Percentiles rank a stretch among this genome's conserved stretches.
Conservation (phyloP, 148 eudicot genomes). For the Arbutus unedo region DNA sequence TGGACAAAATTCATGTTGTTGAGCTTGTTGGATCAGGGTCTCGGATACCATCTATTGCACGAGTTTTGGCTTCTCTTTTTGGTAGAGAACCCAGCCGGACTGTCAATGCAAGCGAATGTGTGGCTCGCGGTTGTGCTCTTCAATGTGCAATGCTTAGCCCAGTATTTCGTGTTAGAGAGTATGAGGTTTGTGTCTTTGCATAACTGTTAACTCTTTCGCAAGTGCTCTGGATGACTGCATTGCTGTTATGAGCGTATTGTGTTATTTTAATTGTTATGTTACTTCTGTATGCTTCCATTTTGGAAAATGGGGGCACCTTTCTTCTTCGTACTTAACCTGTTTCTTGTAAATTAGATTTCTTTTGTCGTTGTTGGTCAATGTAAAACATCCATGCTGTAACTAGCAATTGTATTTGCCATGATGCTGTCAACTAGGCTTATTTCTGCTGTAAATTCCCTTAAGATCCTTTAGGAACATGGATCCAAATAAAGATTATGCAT, state of each 20-base stretch:
- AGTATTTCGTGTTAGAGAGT: constrained; percentile 71
- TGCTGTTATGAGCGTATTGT: neutral
- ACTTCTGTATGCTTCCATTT: neutral
- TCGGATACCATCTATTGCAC: constrained; percentile 74
- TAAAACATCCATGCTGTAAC: neutral
- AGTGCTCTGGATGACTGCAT: neutral
- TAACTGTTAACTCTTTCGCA: constrained; percentile 1
- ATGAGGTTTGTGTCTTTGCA: constrained; percentile 61
- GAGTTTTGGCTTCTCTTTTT: constrained; percentile 48
- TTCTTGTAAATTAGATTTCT: neutral
- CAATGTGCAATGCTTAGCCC: constrained; percentile 98
- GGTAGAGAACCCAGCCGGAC: constrained; percentile 66
- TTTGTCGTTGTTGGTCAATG: neutral
- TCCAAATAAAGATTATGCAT: neutral
- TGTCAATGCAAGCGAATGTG: constrained; percentile 90
- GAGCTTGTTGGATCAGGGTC: constrained; percentile 98
- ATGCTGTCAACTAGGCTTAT: neutral
- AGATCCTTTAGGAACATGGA: neutral
- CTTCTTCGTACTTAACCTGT: neutral
- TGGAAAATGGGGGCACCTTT: neutral
- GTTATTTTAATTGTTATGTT: too few relatives aligned
- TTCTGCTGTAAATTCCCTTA: neutral
- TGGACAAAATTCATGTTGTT: constrained; percentile 59
- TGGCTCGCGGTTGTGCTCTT: constrained; percentile 94
- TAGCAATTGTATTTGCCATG: neutral